Conservation (phyloP, 352 stramenopile species). For the Aphanomyces stellatus region DNA sequence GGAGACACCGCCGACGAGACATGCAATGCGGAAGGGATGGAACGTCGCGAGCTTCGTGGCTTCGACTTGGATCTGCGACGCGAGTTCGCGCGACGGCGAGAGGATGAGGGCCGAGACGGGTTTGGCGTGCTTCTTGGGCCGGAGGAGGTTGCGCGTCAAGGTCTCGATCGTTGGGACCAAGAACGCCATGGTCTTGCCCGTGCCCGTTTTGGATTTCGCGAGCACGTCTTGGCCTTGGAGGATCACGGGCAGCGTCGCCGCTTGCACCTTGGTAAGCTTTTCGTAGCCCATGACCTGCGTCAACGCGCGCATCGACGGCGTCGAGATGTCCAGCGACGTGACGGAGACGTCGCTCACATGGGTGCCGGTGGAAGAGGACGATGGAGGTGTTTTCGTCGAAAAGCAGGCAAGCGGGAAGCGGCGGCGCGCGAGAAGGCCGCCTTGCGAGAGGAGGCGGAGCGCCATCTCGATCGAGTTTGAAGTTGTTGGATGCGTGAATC, state of each 20-base stretch:
- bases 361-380: too few relatives aligned
- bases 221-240: conserved; percentile 84
- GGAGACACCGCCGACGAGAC: conserved; percentile 82
- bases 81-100: conserved; percentile 86
- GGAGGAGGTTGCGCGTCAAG: conserved; percentile 39
- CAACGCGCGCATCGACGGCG: conserved; percentile 54
- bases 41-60: conserved; percentile 80
- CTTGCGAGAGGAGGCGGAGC: too few relatives aligned
- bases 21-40: conserved; percentile 55
- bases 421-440: too few relatives aligned
- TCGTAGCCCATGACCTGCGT: conserved; percentile 79
- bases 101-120: conserved; percentile 81
- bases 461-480: too few relatives aligned
- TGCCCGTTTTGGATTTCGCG: conserved; percentile 85
- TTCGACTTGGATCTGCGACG: conserved; percentile 87
- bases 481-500: too few relatives aligned
- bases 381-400: too few relatives aligned
- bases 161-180: conserved; percentile 78
- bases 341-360: conserved; percentile 57
- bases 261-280: conserved; percentile 86
- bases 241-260: conserved; percentile 66
- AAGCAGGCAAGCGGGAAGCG: too few relatives aligned
- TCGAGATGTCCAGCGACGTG: conserved; percentile 45
- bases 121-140: conserved; percentile 25
- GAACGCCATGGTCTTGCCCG: conserved; percentile 88